A percentile compares a stretch with the other conserved stretches of the same genome.
These are phyloP conservation scores for Dendrobium chrysotoxum DNA, from an alignment of 106 monocot species.

Conservation along the genomic window DNA sequence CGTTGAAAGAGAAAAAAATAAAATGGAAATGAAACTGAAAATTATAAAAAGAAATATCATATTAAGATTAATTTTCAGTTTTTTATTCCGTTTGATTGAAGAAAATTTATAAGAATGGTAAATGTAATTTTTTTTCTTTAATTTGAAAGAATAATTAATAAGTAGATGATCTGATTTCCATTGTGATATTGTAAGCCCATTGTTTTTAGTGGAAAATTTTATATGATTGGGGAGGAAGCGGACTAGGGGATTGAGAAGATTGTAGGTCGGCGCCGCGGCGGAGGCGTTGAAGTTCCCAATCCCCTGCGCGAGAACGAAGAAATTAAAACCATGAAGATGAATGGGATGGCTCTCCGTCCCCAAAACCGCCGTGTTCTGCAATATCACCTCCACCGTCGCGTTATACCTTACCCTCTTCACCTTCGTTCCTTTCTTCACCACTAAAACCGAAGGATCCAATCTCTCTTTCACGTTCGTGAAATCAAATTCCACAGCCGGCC, in stretches of 20 bases:
- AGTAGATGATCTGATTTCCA: too few species aligned
- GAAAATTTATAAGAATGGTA: too few species aligned
- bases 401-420: conserved; percentile 53
- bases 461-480: conserved; percentile 29
- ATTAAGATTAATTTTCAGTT: too few species aligned
- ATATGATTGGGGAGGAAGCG: too few species aligned
- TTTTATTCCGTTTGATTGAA: too few species aligned
- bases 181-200: too few species aligned
- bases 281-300: conserved; percentile 48
- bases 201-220: too few species aligned
- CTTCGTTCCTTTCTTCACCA: conserved; percentile 32
- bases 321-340: conserved; percentile 68
- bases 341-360: conserved; percentile 53
- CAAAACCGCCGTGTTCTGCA: conserved; percentile 67
- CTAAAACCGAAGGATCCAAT: not conserved
- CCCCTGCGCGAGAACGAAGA: conserved; percentile 68
- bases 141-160: too few species aligned
- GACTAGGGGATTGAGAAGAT: conserved; percentile 38
- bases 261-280: conserved; percentile 24
- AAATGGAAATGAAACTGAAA: too few species aligned
- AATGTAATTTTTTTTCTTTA: too few species aligned
- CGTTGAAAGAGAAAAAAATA: too few species aligned
- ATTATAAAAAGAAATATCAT: too few species aligned
- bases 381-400: conserved; percentile 50
- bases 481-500: conserved; percentile 41